phyloP scores from a whole-genome alignment of 2,329 filamentous ascomycete genomes.

The Teratosphaeria destructans region DNA sequence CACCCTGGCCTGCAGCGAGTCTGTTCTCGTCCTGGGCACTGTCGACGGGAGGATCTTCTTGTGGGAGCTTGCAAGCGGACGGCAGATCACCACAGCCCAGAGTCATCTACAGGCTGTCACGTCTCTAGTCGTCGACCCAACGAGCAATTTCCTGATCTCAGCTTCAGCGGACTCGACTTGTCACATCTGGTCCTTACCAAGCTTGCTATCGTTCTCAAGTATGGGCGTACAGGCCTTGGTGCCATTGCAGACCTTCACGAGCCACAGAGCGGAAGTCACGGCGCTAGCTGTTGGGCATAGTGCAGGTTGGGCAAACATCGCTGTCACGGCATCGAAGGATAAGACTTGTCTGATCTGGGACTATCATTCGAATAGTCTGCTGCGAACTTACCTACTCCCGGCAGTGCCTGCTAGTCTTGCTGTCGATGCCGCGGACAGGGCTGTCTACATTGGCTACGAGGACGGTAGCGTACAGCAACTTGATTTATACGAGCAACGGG shows the following conservation, averaged over 20 bases:
- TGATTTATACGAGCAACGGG: slow-evolving; percentile 50
- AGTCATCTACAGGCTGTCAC: slow-evolving; percentile 74
- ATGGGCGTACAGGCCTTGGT: slow-evolving; percentile 47
- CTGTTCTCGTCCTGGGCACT: slow-evolving; percentile 68
- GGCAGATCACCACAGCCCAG: slow-evolving; percentile 63
- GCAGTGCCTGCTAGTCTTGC: slow-evolving; percentile 60
- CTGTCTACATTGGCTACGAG: slow-evolving; percentile 69
- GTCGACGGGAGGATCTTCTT: slow-evolving; percentile 75
- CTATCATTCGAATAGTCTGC: slow-evolving; percentile 63
- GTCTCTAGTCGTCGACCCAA: slow-evolving; percentile 58
- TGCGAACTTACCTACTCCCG: slow-evolving; percentile 75
- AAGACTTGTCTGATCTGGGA: slow-evolving; percentile 91
- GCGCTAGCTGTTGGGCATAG: slow-evolving; percentile 54
- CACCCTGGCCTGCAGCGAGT: slow-evolving; percentile 55
- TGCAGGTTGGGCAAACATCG: slow-evolving; percentile 65
- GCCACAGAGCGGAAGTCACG: slow-evolving; percentile 65
- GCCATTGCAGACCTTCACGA: slow-evolving; percentile 66
- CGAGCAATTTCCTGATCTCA: slow-evolving; percentile 62
- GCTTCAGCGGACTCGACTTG: slow-evolving; percentile 80
- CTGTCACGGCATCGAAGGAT: slow-evolving; percentile 73
- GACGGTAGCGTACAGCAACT: slow-evolving; percentile 72
- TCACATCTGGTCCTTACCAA: slow-evolving; percentile 78
- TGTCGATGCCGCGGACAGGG: slow-evolving; percentile 74
- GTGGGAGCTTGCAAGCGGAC: slow-evolving; percentile 80
- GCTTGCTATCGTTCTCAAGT: slow-evolving; percentile 56